Conservation (phyloP, 2,329 filamentous ascomycete genomes). For the Stagonosporopsis vannaccii region DNA sequence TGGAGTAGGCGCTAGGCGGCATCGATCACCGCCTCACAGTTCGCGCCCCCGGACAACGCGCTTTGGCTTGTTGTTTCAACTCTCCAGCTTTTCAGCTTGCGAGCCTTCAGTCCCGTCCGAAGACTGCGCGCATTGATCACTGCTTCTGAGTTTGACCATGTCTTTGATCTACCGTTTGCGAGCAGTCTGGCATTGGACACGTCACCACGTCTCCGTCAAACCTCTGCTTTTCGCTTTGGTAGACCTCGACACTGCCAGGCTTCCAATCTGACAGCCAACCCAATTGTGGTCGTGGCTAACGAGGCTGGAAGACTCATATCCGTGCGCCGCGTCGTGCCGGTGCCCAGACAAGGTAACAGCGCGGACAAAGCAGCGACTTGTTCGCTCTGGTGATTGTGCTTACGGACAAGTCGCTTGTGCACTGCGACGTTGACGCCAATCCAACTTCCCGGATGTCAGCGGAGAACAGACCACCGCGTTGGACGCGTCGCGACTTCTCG, state of each 20-base stretch:
- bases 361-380: conserved; percentile 10
- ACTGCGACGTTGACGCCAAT: conserved; percentile 6
- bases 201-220: conserved; percentile 4
- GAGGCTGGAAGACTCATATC: conserved; percentile 24
- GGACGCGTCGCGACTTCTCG: conserved; percentile 36
- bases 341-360: background rate
- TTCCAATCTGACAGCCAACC: conserved; percentile 31
- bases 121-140: background rate
- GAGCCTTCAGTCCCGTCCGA: background rate
- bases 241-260: conserved; percentile 19
- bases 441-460: conserved; percentile 14
- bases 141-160: background rate
- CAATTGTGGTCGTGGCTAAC: conserved; percentile 24
- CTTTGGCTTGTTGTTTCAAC: conserved; percentile 12
- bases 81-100: conserved; percentile 12
- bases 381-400: background rate
- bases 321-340: conserved; percentile 10
- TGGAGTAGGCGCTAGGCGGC: conserved; percentile 28
- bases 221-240: conserved; percentile 8
- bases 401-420: conserved; percentile 6
- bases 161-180: background rate
- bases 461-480: conserved; percentile 31
- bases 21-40: conserved; percentile 32
- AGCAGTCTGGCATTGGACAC: conserved; percentile 7
- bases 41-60: conserved; percentile 18